Percentiles rank a stretch among this genome's conserved stretches.
Evolutionary conservation across 2,329 filamentous ascomycete genomes (phyloP).

Genomic region (Talaromyces sp.): DNA sequence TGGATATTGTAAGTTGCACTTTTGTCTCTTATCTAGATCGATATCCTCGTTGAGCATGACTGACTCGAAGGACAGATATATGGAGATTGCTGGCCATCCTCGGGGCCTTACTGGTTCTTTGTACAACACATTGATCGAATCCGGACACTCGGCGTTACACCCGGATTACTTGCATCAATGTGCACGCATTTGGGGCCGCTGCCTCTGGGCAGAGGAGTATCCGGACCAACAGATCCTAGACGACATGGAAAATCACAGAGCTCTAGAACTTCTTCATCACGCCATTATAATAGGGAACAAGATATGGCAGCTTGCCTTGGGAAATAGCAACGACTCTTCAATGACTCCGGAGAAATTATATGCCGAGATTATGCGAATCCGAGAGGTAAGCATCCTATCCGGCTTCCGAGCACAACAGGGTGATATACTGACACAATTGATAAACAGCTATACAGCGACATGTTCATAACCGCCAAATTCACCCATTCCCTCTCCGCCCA

Average conservation of each 20-base stretch:
- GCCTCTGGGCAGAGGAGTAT: conserved; percentile 37
- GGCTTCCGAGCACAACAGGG: too few relatives aligned
- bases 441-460: conserved; percentile 33
- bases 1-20: conserved; percentile 32
- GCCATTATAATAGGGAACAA: conserved; percentile 29
- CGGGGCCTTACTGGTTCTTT: conserved; percentile 22
- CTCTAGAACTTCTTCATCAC: conserved; percentile 32
- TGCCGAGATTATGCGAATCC: conserved; percentile 20
- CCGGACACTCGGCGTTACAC: conserved; percentile 30
- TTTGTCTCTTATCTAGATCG: neutral
- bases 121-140: conserved; percentile 32
- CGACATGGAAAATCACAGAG: conserved; percentile 39
- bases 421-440: neutral
- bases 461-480: conserved; percentile 34
- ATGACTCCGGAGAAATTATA: neutral
- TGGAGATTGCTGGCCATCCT: conserved; percentile 6
- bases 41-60: neutral
- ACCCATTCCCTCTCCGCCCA: conserved; percentile 24
- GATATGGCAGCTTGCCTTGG: conserved; percentile 30
- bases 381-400: neutral
- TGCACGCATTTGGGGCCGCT: conserved; percentile 35
- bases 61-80: neutral
- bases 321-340: conserved; percentile 10
- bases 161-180: conserved; percentile 34
- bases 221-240: conserved; percentile 38